Percentiles rank a stretch among this genome's conserved stretches.
phyloP scores from a whole-genome alignment of 192 early-diverging fungal genomes.

The Gamsiella multidivaricata region DNA sequence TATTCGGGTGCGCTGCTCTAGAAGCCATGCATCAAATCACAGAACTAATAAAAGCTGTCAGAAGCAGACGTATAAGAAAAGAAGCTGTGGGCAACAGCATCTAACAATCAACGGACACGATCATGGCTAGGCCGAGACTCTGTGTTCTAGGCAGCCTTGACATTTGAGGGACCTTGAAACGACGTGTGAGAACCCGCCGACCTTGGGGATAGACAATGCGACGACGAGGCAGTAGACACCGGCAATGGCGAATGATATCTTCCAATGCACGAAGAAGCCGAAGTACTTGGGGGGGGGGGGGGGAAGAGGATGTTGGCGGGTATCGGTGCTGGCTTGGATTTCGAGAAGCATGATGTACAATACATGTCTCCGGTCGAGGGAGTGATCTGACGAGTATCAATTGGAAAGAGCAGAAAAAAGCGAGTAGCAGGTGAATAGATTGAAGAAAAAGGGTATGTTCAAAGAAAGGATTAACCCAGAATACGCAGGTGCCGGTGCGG shows the following conservation, averaged over 20 bases:
- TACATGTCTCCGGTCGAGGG: too few relatives aligned
- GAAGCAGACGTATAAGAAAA: too few relatives aligned
- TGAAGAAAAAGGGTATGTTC: too few relatives aligned
- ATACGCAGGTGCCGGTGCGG: too few relatives aligned
- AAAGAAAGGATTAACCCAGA: too few relatives aligned
- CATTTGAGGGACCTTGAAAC: slow-evolving; percentile 45
- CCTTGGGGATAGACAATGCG: slow-evolving; percentile 51
- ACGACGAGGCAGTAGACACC: slow-evolving; percentile 56
- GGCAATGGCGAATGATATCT: slow-evolving; percentile 62
- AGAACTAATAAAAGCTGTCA: too few relatives aligned
- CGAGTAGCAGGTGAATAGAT: too few relatives aligned
- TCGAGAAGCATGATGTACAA: background rate
- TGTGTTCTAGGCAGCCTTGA: background rate
- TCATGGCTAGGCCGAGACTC: slow-evolving; percentile 62
- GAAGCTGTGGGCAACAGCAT: too few relatives aligned
- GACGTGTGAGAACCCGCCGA: slow-evolving; percentile 55
- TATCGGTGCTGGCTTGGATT: background rate
- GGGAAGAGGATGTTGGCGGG: slow-evolving; percentile 63
- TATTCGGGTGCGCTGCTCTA: slow-evolving; percentile 76
- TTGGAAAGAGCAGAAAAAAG: background rate
- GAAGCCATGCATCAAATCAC: slow-evolving; percentile 64
- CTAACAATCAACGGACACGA: slow-evolving; percentile 79
- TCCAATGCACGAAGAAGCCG: slow-evolving; percentile 71
- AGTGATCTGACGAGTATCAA: too few relatives aligned
- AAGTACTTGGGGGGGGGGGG: slow-evolving; percentile 70